Conservation (phyloP, 2,329 filamentous ascomycete genomes). For the Alternaria brassicae region DNA sequence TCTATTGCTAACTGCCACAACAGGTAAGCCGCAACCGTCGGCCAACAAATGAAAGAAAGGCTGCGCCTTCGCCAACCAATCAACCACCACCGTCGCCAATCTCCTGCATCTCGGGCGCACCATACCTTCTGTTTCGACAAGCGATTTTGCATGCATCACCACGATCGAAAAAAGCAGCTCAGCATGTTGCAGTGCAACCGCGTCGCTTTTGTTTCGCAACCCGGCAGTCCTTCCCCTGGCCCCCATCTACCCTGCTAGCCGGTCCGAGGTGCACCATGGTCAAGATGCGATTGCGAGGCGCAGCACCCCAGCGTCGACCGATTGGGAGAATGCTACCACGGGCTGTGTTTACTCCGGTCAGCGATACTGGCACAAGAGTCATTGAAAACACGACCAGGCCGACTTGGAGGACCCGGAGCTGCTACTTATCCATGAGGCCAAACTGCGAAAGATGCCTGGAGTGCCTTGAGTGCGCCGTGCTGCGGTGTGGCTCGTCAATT, state of each 20-base stretch:
- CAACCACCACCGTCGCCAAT: conserved; percentile 7
- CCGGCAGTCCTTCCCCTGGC: conserved; percentile 1
- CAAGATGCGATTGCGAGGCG: conserved; percentile 25
- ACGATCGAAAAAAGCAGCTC: conserved; percentile 7
- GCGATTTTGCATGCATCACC: conserved; percentile 9
- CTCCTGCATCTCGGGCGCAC: conserved; percentile 20
- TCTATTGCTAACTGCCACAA: conserved; percentile 14
- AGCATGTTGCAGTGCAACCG: conserved; percentile 10
- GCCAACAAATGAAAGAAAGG: conserved; percentile 24
- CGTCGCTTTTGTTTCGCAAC: conserved; percentile 15
- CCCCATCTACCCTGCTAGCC: conserved; percentile 3
- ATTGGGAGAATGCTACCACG: conserved; percentile 24
- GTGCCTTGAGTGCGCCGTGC: conserved; percentile 41
- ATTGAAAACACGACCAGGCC: conserved; percentile 19
- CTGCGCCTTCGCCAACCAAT: conserved; percentile 21
- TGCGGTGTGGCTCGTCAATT: conserved; percentile 25
- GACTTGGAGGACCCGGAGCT: conserved; percentile 31
- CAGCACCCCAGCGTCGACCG: conserved; percentile 25
- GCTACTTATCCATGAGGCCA: conserved; percentile 37
- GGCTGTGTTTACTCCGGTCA: conserved; percentile 45
- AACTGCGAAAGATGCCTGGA: conserved; percentile 16
- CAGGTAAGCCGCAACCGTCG: conserved; percentile 25
- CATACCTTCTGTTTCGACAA: conserved; percentile 29
- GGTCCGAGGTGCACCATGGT: conserved; percentile 13
- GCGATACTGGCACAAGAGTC: conserved; percentile 27